A percentile compares a stretch with the other conserved stretches of the same genome.
Conservation (phyloP, 2,329 filamentous ascomycete species). For the Claviceps fusiformis region DNA sequence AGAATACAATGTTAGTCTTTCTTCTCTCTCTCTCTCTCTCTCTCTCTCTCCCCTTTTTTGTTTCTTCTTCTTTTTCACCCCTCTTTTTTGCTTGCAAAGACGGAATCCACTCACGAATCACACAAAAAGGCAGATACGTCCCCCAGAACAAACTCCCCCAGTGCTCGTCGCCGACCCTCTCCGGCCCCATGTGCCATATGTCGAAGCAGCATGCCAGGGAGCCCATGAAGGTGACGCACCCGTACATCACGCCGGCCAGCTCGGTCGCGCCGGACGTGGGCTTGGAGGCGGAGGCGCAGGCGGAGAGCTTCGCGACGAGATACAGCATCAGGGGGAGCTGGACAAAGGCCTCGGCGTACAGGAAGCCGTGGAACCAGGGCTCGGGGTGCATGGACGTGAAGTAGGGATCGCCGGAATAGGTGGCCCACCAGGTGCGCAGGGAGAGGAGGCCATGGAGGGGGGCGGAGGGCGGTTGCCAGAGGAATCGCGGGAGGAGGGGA, state of each 20-base stretch:
- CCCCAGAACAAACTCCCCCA: conserved; percentile 34
- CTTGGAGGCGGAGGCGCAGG: conserved; percentile 9
- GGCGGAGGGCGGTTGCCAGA: conserved; percentile 26
- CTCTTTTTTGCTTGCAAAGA: too few species aligned
- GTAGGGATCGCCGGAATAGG: conserved; percentile 39
- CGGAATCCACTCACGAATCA: conserved; percentile 40
- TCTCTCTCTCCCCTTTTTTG: too few species aligned
- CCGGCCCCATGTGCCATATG: conserved; percentile 33
- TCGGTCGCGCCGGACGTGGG: conserved; percentile 27
- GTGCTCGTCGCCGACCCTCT: conserved; percentile 21
- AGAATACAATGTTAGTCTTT: too few species aligned
- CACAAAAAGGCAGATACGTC: conserved; percentile 37
- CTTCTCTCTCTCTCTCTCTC: too few species aligned
- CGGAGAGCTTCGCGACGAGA: conserved; percentile 27
- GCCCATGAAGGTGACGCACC: conserved; percentile 36
- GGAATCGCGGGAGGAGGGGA: conserved; percentile 34
- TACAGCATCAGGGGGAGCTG: conserved; percentile 38
- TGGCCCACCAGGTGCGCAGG: conserved; percentile 33
- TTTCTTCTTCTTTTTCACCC: too few species aligned
- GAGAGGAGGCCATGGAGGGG: conserved; percentile 34
- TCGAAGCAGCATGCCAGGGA: conserved; percentile 38
- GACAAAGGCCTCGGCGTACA: conserved; percentile 35
- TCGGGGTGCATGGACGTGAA: conserved; percentile 24
- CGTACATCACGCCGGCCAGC: conserved; percentile 38
- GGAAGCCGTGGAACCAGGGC: conserved; percentile 38